Conservation (phyloP, 1,284 basidiomycete species). For the Apiotrichum akiyoshidainum region DNA sequence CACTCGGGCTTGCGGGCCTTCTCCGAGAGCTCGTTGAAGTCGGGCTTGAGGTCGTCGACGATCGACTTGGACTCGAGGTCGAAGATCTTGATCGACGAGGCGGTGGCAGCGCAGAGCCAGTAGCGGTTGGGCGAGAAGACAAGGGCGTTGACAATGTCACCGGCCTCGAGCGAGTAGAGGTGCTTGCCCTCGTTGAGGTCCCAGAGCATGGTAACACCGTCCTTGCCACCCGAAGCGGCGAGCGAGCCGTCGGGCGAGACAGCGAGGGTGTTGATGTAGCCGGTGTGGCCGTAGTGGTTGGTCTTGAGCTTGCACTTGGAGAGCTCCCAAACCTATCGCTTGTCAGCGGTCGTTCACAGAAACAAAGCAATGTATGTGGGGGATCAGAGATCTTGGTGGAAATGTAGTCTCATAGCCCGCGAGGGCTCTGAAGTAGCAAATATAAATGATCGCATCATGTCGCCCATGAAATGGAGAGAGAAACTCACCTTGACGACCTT, state of each 20-base stretch:
- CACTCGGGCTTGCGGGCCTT: conserved; percentile 87
- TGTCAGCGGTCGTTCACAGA: conserved; percentile 17
- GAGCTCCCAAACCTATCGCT: conserved; percentile 91
- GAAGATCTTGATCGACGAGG: conserved; percentile 98
- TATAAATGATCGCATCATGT: conserved; percentile 61
- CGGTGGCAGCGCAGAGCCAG: conserved; percentile 99
- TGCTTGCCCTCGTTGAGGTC: conserved; percentile 99
- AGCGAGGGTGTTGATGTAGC: conserved; percentile 98
- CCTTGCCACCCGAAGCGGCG: conserved; percentile 98
- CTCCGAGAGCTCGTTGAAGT: conserved; percentile 71
- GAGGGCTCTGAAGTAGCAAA: conserved; percentile 80
- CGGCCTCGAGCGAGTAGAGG: conserved; percentile 99
- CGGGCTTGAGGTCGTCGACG: conserved; percentile 91
- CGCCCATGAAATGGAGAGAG: conserved; percentile 7
- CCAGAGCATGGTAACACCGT: conserved; percentile 99
- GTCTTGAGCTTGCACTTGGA: conserved; percentile 99
- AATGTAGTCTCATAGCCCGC: conserved; percentile 65
- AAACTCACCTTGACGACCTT: conserved; percentile 96
- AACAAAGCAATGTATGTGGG: conserved; percentile 5
- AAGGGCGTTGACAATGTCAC: conserved; percentile 97
- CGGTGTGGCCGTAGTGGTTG: conserved; percentile 99
- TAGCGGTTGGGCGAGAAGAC: conserved; percentile 99
- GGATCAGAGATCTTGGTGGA: conserved; percentile 75
- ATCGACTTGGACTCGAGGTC: conserved; percentile 98
- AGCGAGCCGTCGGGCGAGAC: conserved; percentile 99